These are phyloP conservation scores for Punctularia strigosozonata DNA, from an alignment of 768 basidiomycete species.

Conservation along the genomic window DNA sequence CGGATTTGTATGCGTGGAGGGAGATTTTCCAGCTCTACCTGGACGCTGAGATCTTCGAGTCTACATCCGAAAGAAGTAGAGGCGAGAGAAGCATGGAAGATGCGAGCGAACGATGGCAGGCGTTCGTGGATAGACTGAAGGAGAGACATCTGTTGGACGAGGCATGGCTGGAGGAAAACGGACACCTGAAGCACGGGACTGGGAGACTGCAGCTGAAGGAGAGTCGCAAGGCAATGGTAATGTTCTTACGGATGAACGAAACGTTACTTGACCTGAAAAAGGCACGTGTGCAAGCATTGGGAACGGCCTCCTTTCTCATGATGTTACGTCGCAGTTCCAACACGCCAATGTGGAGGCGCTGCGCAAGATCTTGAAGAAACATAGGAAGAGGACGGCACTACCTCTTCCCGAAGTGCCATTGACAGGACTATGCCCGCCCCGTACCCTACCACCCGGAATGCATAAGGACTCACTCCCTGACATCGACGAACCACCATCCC, in stretches of 20 bases:
- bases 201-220: constrained; percentile 35
- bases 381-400: constrained; percentile 79
- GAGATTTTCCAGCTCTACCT: constrained; percentile 83
- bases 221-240: constrained; percentile 29
- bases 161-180: too few species aligned
- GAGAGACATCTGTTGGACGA: constrained; percentile 33
- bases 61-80: constrained; percentile 43
- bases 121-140: constrained; percentile 50
- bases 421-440: too few species aligned
- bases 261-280: constrained; percentile 76
- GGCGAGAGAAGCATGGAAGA: constrained; percentile 66
- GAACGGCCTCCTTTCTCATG: background rate
- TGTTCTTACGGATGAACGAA: constrained; percentile 53
- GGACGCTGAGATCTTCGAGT: constrained; percentile 80
- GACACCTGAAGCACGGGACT: too few species aligned
- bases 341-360: constrained; percentile 80
- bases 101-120: constrained; percentile 51
- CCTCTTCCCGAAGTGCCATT: too few species aligned
- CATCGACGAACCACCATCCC: too few species aligned
- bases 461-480: too few species aligned
- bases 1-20: constrained; percentile 80
- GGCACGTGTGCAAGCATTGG: constrained; percentile 23
- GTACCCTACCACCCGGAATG: too few species aligned
- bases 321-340: constrained; percentile 45
- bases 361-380: constrained; percentile 91